Evolutionary conservation across 1,139 yeast species (phyloP).

Genomic region (Candida albicans): DNA sequence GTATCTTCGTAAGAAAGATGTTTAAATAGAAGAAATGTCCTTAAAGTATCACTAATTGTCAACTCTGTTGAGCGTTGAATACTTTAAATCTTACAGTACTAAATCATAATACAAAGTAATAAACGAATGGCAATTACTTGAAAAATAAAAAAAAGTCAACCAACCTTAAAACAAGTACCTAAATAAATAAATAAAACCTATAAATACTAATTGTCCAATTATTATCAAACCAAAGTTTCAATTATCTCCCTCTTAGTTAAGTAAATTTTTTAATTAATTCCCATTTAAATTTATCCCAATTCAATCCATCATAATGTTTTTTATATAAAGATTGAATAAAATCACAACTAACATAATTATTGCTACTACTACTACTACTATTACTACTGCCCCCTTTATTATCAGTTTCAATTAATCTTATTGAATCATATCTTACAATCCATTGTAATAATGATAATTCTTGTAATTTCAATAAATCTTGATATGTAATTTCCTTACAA

Average conservation of each 20-base stretch:
- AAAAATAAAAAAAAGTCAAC: not conserved
- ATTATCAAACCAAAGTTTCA: too few species aligned
- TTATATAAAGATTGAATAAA: slow-evolving; percentile 5
- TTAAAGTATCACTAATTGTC: too few species aligned
- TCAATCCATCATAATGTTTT: slow-evolving; percentile 8
- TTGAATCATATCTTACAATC: slow-evolving; percentile 24
- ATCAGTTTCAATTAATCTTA: slow-evolving; percentile 3
- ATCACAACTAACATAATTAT: slow-evolving; percentile 2
- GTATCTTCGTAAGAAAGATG: too few species aligned
- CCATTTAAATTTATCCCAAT: slow-evolving; percentile 19
- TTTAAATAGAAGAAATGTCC: too few species aligned
- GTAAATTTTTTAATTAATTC: slow-evolving; percentile 15
- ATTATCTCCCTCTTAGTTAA: not conserved
- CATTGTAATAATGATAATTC: slow-evolving; percentile 26
- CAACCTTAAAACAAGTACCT: not conserved
- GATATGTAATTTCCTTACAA: slow-evolving; percentile 1
- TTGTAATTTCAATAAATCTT: slow-evolving; percentile 2
- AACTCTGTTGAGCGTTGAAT: too few species aligned
- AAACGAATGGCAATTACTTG: too few species aligned
- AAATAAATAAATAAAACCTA: not conserved
- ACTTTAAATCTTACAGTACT: too few species aligned
- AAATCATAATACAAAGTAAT: too few species aligned
- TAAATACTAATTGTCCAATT: too few species aligned
- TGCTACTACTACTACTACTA: too few species aligned
- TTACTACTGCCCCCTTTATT: too few species aligned